Base-by-base conservation (phyloP, 192 early-diverging fungal genomes). In the Dissophora globulifera region DNA sequence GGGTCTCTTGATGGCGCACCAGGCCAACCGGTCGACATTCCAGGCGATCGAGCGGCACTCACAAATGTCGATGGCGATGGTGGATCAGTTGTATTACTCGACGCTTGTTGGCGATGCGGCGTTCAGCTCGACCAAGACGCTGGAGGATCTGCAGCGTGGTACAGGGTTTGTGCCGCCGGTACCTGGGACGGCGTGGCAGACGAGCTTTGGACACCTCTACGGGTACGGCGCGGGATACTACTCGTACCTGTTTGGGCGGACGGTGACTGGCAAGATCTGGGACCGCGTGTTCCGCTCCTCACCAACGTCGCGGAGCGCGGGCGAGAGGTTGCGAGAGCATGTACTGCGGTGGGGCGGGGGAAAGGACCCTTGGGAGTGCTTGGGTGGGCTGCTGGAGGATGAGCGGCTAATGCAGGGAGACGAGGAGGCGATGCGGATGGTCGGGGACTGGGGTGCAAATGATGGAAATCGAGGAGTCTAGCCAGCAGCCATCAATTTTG, bases 151-250 rank as follows among this genome's bases (percentile, higher is more conserved):
- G 23, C 93, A 94, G 58, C 70, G 83, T 23, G 53, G 79, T 0
- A 82, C 81, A 26, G 83, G 90, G n/a, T 62, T 92, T 9, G 92
- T 96, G 56, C 90, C 90, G 0, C 85, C 90, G 43, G 89, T 91
- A 5, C 59, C 80, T 1, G 88, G 86, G 6, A 94, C 95, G 4
- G 84, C 84, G 49, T 98, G 94, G 95, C 96, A 95, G 65, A 89
- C 89, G 1, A 93, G 94, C 57, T 98, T 99, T 78, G 88, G 87
- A 2, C 97, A 99, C 58, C 62, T 99, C 69, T 91, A 92, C 63
- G 90, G 90, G 0, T 99, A 99, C 62, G 95, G 95, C 17, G 91
- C 93, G 10, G 91, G 89, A 8, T 99, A 99, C 80, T 99, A 98
- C 54, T 85, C 91, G n/a, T 99, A 99, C 63, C 81, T 98, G 22